These are phyloP conservation scores for Oxytropis ochrocephala DNA, from an alignment of 306 rosid genomes.

Conservation along the genomic window DNA sequence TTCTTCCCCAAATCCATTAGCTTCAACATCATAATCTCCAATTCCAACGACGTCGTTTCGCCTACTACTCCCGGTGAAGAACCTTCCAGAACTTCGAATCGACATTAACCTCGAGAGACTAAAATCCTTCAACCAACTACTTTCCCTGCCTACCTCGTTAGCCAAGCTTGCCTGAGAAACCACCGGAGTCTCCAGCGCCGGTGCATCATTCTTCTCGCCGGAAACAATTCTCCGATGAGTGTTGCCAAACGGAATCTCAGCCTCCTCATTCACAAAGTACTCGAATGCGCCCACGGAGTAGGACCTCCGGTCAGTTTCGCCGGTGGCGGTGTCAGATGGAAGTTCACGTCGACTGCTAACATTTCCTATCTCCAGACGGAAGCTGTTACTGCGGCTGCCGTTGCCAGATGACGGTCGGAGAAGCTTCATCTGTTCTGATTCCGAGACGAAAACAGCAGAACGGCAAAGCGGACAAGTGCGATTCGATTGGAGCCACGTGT, in stretches of 20 bases:
- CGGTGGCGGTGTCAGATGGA: neutral
- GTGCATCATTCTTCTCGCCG: constrained; percentile 43
- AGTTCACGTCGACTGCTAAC: constrained; percentile 35
- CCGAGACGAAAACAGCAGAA: constrained; percentile 45
- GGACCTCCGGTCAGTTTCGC: constrained; percentile 32
- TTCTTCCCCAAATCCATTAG: constrained; percentile 55
- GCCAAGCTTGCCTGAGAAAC: constrained; percentile 28
- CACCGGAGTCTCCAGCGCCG: neutral
- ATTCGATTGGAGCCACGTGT: constrained; percentile 59
- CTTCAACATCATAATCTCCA: constrained; percentile 53
- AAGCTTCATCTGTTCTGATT: constrained; percentile 41
- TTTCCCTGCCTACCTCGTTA: constrained; percentile 38
- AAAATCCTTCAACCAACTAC: constrained; percentile 75
- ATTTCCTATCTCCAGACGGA: constrained; percentile 60
- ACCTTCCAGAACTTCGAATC: constrained; percentile 71
- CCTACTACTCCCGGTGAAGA: constrained; percentile 65
- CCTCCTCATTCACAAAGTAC: constrained; percentile 57
- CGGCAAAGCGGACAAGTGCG: constrained; percentile 79
- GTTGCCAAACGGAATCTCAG: constrained; percentile 37
- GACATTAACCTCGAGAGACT: constrained; percentile 49
- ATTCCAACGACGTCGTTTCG: constrained; percentile 39
- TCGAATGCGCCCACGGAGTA: constrained; percentile 79
- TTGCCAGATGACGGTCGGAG: neutral
- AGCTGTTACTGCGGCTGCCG: constrained; percentile 27
- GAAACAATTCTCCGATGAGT: constrained; percentile 33